Evolutionary conservation across 768 basidiomycete species (phyloP).

Genomic region (Candolleomyces aberdarensis): DNA sequence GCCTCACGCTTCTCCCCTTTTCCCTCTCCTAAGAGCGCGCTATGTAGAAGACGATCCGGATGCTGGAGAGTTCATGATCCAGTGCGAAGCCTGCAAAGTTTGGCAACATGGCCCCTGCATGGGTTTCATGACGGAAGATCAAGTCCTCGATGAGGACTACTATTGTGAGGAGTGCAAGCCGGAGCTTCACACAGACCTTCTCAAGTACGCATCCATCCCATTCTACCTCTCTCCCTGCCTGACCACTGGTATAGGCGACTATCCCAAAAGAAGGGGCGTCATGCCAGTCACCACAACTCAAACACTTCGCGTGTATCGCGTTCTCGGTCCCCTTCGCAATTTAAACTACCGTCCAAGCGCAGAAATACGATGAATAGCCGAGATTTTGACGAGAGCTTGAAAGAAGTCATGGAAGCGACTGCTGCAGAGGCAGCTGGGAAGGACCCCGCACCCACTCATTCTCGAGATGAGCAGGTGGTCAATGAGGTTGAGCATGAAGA

Average conservation of each 20-base stretch:
- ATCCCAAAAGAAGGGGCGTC: constrained; percentile 53
- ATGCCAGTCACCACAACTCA: constrained; percentile 48
- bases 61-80: constrained; percentile 95
- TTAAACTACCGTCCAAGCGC: constrained; percentile 73
- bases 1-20: constrained; percentile 18
- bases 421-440: constrained; percentile 64
- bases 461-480: constrained; percentile 32
- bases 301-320: constrained; percentile 63
- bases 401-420: constrained; percentile 71
- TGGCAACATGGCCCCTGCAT: constrained; percentile 99
- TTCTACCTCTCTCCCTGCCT: constrained; percentile 10
- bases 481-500: constrained; percentile 54
- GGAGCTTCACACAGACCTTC: constrained; percentile 75
- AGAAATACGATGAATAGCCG: constrained; percentile 98
- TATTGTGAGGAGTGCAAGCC: constrained; percentile 94
- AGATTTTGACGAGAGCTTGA: constrained; percentile 86
- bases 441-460: constrained; percentile 31
- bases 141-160: constrained; percentile 76
- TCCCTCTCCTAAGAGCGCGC: constrained; percentile 23
- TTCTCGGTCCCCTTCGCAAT: constrained; percentile 65
- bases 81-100: constrained; percentile 94
- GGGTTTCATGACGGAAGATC: constrained; percentile 80
- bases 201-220: constrained; percentile 55
- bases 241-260: constrained; percentile 46
- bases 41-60: constrained; percentile 69